Evolutionary conservation across 179 eudicot species (phyloP).

Genomic region (Silene vulgaris): DNA sequence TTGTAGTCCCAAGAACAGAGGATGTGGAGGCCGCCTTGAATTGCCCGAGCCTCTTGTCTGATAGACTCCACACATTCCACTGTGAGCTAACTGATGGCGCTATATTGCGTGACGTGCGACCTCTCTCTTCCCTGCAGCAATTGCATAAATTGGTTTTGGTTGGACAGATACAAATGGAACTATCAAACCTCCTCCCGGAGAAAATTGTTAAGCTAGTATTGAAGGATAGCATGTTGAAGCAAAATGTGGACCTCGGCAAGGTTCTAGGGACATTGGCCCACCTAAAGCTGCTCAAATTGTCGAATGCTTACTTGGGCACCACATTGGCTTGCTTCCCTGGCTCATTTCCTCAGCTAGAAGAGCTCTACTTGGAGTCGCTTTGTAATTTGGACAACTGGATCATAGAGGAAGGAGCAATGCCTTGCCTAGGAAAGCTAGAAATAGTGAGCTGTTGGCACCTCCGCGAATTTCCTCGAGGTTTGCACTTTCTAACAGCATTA

Average conservation of each 20-base stretch:
- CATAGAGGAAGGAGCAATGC: constrained; percentile 35
- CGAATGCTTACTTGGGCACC: neutral
- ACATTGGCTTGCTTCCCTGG: constrained; percentile 6
- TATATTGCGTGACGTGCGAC: constrained; percentile 13
- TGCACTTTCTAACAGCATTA: constrained; percentile 25
- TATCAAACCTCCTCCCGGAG: constrained; percentile 18
- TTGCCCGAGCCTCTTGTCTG: constrained; percentile 25
- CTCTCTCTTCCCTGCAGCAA: constrained; percentile 17
- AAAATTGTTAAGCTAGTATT: constrained; percentile 23
- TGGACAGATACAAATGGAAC: constrained; percentile 9
- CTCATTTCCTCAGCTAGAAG: constrained; percentile 33
- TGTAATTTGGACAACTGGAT: constrained; percentile 23
- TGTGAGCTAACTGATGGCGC: constrained; percentile 16
- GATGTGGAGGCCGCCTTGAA: constrained; percentile 19
- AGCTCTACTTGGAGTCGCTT: constrained; percentile 17
- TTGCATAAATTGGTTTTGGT: constrained; percentile 22
- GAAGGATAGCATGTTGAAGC: constrained; percentile 13
- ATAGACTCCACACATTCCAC: constrained; percentile 21
- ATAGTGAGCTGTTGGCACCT: constrained; percentile 19
- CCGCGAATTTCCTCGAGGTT: constrained; percentile 28
- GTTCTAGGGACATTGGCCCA: constrained; percentile 23
- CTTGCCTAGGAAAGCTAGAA: constrained; percentile 21
- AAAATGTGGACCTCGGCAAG: constrained; percentile 21
- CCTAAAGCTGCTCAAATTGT: constrained; percentile 18
- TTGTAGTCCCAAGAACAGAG: constrained; percentile 12